Base-by-base conservation (phyloP, 2,329 filamentous ascomycete genomes). In the Daldinia eschscholtzii region DNA sequence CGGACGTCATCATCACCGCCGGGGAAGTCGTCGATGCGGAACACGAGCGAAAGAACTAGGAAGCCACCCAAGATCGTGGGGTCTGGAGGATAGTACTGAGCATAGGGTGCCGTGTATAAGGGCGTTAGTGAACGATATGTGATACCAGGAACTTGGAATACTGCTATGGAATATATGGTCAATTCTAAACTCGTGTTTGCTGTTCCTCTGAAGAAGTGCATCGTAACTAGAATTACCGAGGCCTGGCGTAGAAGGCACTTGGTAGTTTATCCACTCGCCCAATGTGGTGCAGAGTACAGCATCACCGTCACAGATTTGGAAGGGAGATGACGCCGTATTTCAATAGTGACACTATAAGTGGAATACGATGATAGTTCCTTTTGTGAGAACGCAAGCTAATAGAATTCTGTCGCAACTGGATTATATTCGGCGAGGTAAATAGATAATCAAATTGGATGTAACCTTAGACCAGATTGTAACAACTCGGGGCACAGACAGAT, bases 31-130 rank as follows among this genome's bases (percentile, higher is more conserved):
- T 57, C 7, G 55, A 42, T 1, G 37, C 55, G 23, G 55, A 57
- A 20, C 35, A 57, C 39, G 55, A 57, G n/a, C 37, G 37, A 46
- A 39, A 30, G 12, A 55, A 57, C 15, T 57, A 57, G 55, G 37
- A 44, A 30, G n/a, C 10, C 33, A 57, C n/a, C 10, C 6, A 18
- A 13, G 3, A 4, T 57, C 10, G 6, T 3, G 35, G 35, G 15
- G 7, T n/a, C 15, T 23, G 39, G n/a, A n/a, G 55, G 39, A 10
- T 13, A 55, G n/a, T 39, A 9, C 10, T 55, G 52, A 30, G 35
- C 35, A 26, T 37, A 13, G 30, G 6, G 52, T 12, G 6, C 23
- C 13, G n/a, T 20, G 52, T 37, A 28, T 7, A 33, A 33, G 7
- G 46, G 46, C 26, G 26, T 52, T 33, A 33, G 12, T 15, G 28